A percentile compares a stretch with the other conserved stretches of the same genome.
Conservation (phyloP, 2,329 filamentous ascomycete genomes). For the Nemania abortiva region DNA sequence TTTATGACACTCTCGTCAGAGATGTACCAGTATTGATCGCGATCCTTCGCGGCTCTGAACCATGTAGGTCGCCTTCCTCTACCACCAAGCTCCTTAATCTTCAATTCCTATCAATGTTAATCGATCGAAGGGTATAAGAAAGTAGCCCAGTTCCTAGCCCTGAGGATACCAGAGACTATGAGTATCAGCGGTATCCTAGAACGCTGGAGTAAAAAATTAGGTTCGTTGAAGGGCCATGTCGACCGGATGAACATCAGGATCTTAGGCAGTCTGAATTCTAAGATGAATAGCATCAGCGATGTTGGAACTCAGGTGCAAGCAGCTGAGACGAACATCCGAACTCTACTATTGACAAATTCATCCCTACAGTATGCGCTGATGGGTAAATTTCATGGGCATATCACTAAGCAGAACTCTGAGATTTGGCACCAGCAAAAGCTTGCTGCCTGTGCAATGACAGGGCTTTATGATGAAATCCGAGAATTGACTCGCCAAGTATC, state of each 20-base stretch:
- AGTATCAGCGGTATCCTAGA: neutral
- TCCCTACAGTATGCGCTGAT: slow-evolving; percentile 1
- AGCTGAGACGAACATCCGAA: neutral
- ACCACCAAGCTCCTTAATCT: neutral
- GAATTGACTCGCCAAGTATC: neutral
- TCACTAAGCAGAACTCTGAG: neutral
- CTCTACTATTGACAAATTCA: neutral
- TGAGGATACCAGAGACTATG: neutral
- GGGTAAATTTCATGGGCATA: neutral
- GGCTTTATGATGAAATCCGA: neutral
- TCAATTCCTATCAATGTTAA: neutral
- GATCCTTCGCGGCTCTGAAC: slow-evolving; percentile 4
- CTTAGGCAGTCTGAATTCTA: neutral
- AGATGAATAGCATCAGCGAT: neutral
- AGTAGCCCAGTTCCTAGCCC: neutral
- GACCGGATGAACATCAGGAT: slow-evolving; percentile 4
- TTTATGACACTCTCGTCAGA: neutral
- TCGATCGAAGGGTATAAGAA: neutral
- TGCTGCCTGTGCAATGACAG: slow-evolving; percentile 1
- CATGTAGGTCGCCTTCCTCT: neutral
- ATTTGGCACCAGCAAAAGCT: neutral
- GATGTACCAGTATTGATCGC: neutral
- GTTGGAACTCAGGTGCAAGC: neutral
- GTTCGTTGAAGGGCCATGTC: neutral
- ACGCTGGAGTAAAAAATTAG: neutral